These are phyloP conservation scores for Fragilaria crotonensis DNA, from an alignment of 108 stramenopile species.

Conservation along the genomic window DNA sequence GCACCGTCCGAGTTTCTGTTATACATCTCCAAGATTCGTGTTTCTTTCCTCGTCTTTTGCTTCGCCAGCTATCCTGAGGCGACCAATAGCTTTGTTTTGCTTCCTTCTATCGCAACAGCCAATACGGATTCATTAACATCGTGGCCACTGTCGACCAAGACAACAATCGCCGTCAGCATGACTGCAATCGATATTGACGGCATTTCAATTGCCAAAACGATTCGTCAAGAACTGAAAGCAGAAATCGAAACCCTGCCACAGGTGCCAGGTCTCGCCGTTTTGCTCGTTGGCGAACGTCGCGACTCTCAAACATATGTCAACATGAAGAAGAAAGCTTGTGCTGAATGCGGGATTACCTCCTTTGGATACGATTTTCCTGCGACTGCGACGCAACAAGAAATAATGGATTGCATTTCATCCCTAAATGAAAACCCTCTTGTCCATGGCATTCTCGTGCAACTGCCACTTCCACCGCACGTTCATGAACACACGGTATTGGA, in stretches of 20 bases:
- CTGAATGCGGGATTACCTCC: conserved; percentile 67
- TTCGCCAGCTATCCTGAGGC: no score
- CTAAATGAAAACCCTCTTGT: conserved; percentile 73
- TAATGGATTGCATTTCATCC: conserved; percentile 52
- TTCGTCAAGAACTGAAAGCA: conserved; percentile 59
- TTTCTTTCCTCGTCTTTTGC: no score
- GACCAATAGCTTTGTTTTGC: no score
- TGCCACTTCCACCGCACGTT: conserved; percentile 86
- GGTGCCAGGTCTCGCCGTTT: conserved; percentile 84
- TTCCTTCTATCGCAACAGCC: no score
- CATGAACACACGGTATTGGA: conserved; percentile 65
- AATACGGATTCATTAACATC: no score
- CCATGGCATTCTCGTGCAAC: conserved; percentile 94
- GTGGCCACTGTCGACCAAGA: no score
- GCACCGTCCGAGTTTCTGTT: no score
- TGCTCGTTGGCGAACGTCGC: conserved; percentile 75
- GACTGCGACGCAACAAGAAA: conserved; percentile 60
- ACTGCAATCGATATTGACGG: conserved; percentile 64
- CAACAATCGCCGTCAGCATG: no score
- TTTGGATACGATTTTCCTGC: conserved; percentile 65
- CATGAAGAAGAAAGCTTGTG: conserved; percentile 94
- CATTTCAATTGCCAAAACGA: conserved; percentile 60
- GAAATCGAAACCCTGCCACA: conserved; percentile 26
- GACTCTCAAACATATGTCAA: conserved; percentile 92
- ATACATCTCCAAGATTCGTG: no score